These are phyloP conservation scores for Chloropicon primus DNA, from an alignment of 139 green algal species.

Conservation along the genomic window DNA sequence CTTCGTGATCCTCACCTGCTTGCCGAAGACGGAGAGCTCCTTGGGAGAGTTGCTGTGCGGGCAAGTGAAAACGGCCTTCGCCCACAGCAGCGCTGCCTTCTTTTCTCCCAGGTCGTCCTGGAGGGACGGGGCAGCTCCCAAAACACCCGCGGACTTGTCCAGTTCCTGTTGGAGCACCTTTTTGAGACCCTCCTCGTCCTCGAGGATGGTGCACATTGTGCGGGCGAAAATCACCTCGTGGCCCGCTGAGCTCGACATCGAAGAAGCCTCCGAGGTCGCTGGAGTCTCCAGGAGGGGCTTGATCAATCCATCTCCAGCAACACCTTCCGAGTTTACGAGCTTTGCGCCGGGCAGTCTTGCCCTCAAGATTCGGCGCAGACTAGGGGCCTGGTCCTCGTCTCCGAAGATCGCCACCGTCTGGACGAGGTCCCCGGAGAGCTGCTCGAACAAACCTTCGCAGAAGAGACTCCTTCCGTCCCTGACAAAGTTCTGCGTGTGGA, in stretches of 20 bases:
- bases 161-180: not conserved
- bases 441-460: not conserved
- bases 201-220: not conserved
- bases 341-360: not conserved
- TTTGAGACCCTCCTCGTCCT: not conserved
- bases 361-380: not conserved
- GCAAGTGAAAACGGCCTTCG: not conserved
- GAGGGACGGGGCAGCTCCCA: too few species aligned
- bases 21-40: not conserved
- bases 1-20: not conserved
- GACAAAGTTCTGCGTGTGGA: not conserved
- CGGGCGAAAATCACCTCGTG: not conserved
- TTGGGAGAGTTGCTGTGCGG: not conserved
- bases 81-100: not conserved
- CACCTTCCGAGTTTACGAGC: not conserved
- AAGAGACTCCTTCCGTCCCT: not conserved
- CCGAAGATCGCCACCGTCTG: not conserved
- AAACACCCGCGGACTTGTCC: not conserved
- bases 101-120: too few species aligned
- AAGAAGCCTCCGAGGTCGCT: not conserved
- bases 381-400: not conserved
- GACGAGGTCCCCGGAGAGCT: not conserved
- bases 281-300: not conserved
- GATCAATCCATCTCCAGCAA: not conserved
- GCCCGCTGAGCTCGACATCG: too few species aligned